phyloP scores from a whole-genome alignment of 257 asterid species.

The Solanum bulbocastanum region DNA sequence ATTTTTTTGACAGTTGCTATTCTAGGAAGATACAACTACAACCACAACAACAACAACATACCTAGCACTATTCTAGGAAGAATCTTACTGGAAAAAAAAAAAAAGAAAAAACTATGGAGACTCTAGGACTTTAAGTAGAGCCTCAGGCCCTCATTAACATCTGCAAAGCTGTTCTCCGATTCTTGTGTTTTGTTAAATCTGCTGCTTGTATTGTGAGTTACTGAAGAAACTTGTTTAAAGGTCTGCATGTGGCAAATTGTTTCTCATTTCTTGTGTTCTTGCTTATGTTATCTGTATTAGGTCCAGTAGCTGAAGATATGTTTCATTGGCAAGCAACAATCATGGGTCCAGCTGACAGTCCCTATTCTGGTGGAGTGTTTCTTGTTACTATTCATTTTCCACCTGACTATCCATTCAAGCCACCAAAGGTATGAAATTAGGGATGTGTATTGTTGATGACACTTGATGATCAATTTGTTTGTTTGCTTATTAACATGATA shows the following conservation, averaged over 20 bases:
- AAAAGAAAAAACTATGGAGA: not conserved
- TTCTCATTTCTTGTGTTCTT: not conserved
- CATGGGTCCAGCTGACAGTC: not conserved
- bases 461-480: not conserved
- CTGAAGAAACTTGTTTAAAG: not conserved
- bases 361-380: not conserved
- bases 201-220: not conserved
- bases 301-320: constrained; percentile 2
- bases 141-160: not conserved
- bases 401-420: not conserved
- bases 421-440: not conserved
- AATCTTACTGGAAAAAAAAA: not conserved
- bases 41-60: not conserved
- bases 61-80: not conserved
- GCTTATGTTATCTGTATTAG: not conserved
- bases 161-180: not conserved
- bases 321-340: constrained; percentile 1
- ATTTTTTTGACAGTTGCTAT: not conserved
- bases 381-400: not conserved
- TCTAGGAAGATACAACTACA: not conserved
- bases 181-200: not conserved
- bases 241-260: not conserved
- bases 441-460: not conserved
- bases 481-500: not conserved
- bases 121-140: not conserved